These are phyloP conservation scores for Raffaelea ambrosiae DNA, from an alignment of 2,329 filamentous ascomycete species.

Conservation along the genomic window DNA sequence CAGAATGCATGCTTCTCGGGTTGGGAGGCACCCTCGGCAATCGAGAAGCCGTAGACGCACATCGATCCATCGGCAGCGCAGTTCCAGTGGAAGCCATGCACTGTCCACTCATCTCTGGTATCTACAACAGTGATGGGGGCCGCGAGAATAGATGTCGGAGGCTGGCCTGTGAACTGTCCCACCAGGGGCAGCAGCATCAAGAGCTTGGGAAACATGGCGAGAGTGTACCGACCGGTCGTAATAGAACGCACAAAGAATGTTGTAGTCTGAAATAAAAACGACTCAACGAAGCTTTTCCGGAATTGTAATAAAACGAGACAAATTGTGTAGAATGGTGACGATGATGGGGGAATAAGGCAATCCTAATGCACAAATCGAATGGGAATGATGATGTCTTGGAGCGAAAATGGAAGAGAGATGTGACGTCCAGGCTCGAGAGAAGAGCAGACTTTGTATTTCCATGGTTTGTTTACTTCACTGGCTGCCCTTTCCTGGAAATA, in stretches of 20 bases:
- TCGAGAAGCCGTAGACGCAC: conserved; percentile 12
- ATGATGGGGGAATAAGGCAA: not conserved
- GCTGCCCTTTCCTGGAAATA: no score
- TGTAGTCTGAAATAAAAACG: no score
- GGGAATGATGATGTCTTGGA: conserved; percentile 1
- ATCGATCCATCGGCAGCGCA: conserved; percentile 8
- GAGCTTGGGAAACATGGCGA: conserved; percentile 8
- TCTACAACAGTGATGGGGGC: not conserved
- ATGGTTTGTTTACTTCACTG: no score
- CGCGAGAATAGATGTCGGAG: not conserved
- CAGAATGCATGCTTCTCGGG: conserved; percentile 3
- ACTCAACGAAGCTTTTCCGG: no score
- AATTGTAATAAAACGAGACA: no score
- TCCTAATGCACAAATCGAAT: not conserved
- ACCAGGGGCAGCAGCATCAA: conserved; percentile 1
- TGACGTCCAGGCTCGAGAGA: no score
- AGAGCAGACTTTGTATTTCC: no score
- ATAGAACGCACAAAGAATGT: no score
- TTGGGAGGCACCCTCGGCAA: conserved; percentile 4
- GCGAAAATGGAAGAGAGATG: not conserved
- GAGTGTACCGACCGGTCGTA: no score
- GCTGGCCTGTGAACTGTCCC: conserved; percentile 4
- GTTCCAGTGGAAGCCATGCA: conserved; percentile 11
- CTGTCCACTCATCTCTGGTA: conserved; percentile 7
- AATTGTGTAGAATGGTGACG: no score